Percentiles rank a stretch among this genome's conserved stretches.
These are phyloP conservation scores for Salix koriyanagi DNA, from an alignment of 345 rosid genomes.

Conservation along the genomic window DNA sequence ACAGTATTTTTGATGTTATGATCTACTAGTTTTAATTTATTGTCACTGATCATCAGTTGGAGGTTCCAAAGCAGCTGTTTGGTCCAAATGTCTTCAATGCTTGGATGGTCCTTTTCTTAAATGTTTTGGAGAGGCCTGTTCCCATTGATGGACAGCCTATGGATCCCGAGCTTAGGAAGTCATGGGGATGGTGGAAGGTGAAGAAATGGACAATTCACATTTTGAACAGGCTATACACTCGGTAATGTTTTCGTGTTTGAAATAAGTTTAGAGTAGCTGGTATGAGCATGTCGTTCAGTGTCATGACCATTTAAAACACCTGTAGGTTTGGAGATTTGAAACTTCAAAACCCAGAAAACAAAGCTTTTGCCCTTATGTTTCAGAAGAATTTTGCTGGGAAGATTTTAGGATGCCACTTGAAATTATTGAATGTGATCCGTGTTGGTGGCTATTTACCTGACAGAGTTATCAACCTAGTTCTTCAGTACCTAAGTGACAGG, in stretches of 20 bases:
- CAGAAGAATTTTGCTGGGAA: slow-evolving; percentile 90
- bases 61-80: slow-evolving; percentile 81
- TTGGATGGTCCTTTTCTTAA: slow-evolving; percentile 95
- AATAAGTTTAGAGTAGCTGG: neutral
- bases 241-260: slow-evolving; percentile 39
- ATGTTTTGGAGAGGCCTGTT: slow-evolving; percentile 82
- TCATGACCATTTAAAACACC: slow-evolving; percentile 3
- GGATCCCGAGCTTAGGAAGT: slow-evolving; percentile 85
- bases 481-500: slow-evolving; percentile 96
- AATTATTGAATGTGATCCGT: slow-evolving; percentile 69
- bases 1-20: neutral
- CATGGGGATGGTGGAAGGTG: slow-evolving; percentile 99
- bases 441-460: slow-evolving; percentile 94
- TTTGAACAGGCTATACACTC: slow-evolving; percentile 81
- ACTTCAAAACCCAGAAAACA: slow-evolving; percentile 78
- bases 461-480: slow-evolving; percentile 90
- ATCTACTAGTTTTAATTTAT: neutral
- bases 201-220: slow-evolving; percentile 99
- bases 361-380: slow-evolving; percentile 84
- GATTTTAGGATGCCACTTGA: slow-evolving; percentile 89
- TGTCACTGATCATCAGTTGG: slow-evolving; percentile 53
- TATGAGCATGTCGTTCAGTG: neutral
- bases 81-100: slow-evolving; percentile 78
- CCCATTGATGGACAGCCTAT: slow-evolving; percentile 91
- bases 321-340: slow-evolving; percentile 93